Evolutionary conservation across 768 basidiomycete genomes (phyloP), one percentile per base, ranked within the genome.

Genomic region (Lactarius vividus): DNA sequence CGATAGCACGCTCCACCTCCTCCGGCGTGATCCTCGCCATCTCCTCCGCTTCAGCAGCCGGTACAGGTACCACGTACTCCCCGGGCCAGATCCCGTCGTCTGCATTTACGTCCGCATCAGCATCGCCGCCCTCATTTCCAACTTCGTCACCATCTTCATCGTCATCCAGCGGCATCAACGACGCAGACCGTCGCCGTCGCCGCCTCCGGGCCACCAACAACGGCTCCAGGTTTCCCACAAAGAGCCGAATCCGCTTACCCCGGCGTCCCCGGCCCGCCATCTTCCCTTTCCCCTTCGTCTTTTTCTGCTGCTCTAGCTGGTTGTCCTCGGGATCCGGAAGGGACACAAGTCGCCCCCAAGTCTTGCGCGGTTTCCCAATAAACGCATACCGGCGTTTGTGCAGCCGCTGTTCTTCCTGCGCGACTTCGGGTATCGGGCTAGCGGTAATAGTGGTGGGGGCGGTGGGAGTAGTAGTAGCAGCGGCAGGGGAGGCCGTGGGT

Each of bases 1-100:
- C 42, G 23, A 67, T 67, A 56, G 66, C 66, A 26, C 66, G 61
- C 33, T 46, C 52, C 57, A 67, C 53, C 52, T 63, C 66, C 40
- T 63, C 65, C 31, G 57, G 66, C 1, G 66, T 33, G 7, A 66
- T 53, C 56, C 61, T 57, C 23, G 40, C 42, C 10, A 11, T 10
- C 44, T n/a, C 46, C 11, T 49, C 31, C 29, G 61, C 0, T n/a
- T 35, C 3, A 5, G 10, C 18, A 55, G 53, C 1, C 29, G 53
- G 29, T 20, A 31, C 37, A 39, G 37, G 0, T 39, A 39, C 8
- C 3, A 20, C 52, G 31, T 46, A 63, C 35, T 67, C 66, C 6
- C 35, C 61, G 0, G 61, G 66, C 66, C 66, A 63, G 31, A 52
- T 42, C 0, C 61, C 61, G 20, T 44, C 57, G 42, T 59, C 57